These are phyloP conservation scores for Verticillium albo-atrum DNA, from an alignment of 2,329 filamentous ascomycete genomes.

Conservation along the genomic window DNA sequence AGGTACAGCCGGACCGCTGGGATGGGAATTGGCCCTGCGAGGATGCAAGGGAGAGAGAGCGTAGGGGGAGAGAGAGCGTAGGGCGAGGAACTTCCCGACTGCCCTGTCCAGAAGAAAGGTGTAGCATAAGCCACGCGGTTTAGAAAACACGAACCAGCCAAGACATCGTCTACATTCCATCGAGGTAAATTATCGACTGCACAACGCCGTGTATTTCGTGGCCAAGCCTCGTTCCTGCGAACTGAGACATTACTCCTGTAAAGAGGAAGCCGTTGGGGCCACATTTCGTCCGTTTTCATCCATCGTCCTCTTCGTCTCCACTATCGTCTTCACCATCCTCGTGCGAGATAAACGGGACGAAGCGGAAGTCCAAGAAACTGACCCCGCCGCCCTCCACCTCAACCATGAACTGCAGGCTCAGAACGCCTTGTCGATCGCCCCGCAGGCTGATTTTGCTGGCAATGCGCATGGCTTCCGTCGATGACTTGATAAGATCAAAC, in stretches of 20 bases:
- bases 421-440: slow-evolving; percentile 80
- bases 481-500: slow-evolving; percentile 80
- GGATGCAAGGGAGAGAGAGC: neutral
- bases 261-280: neutral
- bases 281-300: neutral
- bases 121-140: neutral
- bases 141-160: neutral
- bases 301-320: slow-evolving; percentile 26
- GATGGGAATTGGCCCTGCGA: neutral
- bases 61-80: neutral
- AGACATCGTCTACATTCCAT: neutral
- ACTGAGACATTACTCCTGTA: neutral
- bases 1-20: neutral
- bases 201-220: neutral
- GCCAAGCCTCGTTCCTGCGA: neutral
- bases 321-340: slow-evolving; percentile 47
- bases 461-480: slow-evolving; percentile 85
- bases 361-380: slow-evolving; percentile 78
- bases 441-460: slow-evolving; percentile 90
- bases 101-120: neutral
- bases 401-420: slow-evolving; percentile 96
- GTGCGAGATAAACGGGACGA: slow-evolving; percentile 67
- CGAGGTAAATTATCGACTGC: neutral
- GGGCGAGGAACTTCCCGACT: neutral
- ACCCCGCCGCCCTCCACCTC: slow-evolving; percentile 68